Evolutionary conservation across 441 rosid species (phyloP).

Genomic region (Gossypium davidsonii): DNA sequence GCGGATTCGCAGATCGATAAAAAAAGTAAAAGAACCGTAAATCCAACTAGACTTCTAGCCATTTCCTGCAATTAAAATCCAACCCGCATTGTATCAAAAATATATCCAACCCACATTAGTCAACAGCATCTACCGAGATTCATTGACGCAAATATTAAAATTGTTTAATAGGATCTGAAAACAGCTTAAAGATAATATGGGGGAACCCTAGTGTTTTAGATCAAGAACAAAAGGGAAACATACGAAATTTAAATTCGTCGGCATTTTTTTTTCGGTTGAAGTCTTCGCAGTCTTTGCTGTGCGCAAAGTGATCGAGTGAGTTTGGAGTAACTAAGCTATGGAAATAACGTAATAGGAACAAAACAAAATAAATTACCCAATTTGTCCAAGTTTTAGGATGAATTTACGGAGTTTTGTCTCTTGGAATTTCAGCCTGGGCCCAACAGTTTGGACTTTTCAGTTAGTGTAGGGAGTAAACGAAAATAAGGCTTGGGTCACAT

Average conservation of each 20-base stretch:
- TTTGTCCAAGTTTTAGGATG: not conserved
- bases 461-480: not conserved
- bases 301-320: not conserved
- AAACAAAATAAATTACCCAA: not conserved
- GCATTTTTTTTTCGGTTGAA: not conserved
- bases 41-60: slow-evolving; percentile 43
- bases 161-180: not conserved
- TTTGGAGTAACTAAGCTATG: not conserved
- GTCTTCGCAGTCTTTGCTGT: not conserved
- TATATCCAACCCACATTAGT: not conserved
- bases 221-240: not conserved
- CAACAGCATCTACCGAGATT: not conserved
- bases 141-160: not conserved
- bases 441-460: not conserved
- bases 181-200: not conserved
- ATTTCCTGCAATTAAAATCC: slow-evolving; percentile 37
- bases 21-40: slow-evolving; percentile 32
- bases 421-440: not conserved
- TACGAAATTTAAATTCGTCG: not conserved
- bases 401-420: not conserved
- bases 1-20: slow-evolving; percentile 54
- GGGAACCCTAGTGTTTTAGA: not conserved
- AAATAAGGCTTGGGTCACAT: not conserved
- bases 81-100: not conserved
- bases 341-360: not conserved